Percentiles rank a stretch among this genome's conserved stretches.
These are phyloP conservation scores for Breviolum minutum DNA, from an alignment of 73 alveolate genomes.

Conservation along the genomic window DNA sequence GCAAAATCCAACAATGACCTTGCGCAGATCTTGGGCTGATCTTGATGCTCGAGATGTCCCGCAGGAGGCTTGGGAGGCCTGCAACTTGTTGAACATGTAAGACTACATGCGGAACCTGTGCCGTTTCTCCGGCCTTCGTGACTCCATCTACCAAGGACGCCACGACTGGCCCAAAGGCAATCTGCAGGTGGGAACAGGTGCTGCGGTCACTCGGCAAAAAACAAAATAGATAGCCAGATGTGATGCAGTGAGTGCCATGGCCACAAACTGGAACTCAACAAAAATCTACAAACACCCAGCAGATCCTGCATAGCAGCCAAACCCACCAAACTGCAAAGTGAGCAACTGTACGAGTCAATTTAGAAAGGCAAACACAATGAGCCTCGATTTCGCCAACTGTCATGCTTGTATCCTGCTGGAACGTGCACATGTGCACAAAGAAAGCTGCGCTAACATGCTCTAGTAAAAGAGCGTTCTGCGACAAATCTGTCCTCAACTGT, in stretches of 20 bases:
- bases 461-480: no score
- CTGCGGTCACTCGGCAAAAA: not conserved
- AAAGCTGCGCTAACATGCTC: not conserved
- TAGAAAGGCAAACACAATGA: not conserved
- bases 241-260: no score
- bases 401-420: conserved; percentile 68
- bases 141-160: conserved; percentile 90
- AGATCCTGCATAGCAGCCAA: not conserved
- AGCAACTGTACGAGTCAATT: not conserved
- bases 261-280: no score
- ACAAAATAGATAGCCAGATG: no score
- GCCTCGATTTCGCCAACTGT: conserved; percentile 75
- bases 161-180: conserved; percentile 68
- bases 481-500: conserved; percentile 60
- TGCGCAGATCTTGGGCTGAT: conserved; percentile 84
- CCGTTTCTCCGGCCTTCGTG: not conserved
- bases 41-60: conserved; percentile 64
- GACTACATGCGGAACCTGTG: not conserved
- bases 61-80: conserved; percentile 94
- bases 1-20: conserved; percentile 6
- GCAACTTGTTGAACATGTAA: not conserved
- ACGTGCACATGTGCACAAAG: not conserved
- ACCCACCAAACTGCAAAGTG: not conserved
- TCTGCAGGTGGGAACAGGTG: not conserved
- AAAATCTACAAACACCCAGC: no score